phyloP scores from a whole-genome alignment of 1,284 basidiomycete genomes.

The Xerocomus minutiporus region DNA sequence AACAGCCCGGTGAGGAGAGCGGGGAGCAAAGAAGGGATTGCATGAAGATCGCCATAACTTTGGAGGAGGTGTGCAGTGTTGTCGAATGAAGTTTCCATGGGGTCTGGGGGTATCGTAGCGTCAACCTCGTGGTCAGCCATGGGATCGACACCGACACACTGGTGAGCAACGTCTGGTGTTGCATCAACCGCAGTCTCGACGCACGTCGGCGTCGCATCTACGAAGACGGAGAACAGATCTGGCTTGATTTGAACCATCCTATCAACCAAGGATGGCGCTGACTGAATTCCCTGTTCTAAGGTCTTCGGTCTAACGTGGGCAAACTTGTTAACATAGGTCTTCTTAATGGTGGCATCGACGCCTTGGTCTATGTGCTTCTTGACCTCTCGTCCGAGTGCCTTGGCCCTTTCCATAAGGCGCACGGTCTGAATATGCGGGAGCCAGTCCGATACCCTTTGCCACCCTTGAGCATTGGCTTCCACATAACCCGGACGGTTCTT shows the following conservation, averaged over 20 bases:
- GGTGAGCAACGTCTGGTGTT: constrained; percentile 34
- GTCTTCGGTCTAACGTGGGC: constrained; percentile 47
- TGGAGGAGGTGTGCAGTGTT: constrained; percentile 23
- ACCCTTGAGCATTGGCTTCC: constrained; percentile 59
- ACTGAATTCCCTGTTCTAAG: constrained; percentile 45
- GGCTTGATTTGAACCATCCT: constrained; percentile 44
- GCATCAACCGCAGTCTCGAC: constrained; percentile 32
- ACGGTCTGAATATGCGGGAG: constrained; percentile 66
- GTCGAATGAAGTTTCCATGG: constrained; percentile 28
- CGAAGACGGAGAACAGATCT: constrained; percentile 38
- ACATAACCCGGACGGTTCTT: constrained; percentile 65
- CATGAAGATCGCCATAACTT: constrained; percentile 23
- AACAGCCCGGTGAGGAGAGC: constrained; percentile 41
- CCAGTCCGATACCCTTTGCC: constrained; percentile 63
- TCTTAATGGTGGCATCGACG: constrained; percentile 52
- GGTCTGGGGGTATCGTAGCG: constrained; percentile 24
- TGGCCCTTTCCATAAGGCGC: constrained; percentile 54
- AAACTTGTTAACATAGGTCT: constrained; percentile 41
- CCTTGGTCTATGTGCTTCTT: constrained; percentile 40
- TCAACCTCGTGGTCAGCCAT: constrained; percentile 31
- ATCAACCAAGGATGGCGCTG: constrained; percentile 43
- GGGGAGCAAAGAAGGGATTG: constrained; percentile 34
- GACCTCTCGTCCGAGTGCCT: constrained; percentile 34
- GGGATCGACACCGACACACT: constrained; percentile 39
- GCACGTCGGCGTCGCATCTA: constrained; percentile 42